Conservation (phyloP, 1,284 basidiomycete species). For the Boletus austroedulis region DNA sequence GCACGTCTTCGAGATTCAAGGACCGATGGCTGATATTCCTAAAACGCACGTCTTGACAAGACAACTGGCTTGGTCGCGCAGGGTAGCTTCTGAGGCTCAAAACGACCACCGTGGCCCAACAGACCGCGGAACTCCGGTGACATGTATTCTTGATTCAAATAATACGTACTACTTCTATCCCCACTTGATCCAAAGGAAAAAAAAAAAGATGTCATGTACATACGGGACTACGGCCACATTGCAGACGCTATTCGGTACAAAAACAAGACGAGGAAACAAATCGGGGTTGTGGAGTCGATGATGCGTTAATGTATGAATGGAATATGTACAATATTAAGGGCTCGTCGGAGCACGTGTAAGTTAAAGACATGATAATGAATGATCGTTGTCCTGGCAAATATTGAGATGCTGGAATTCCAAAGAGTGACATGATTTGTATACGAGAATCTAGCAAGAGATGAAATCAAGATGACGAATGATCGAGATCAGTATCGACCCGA, state of each 20-base stretch:
- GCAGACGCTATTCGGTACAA: conserved; percentile 29
- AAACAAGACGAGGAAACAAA: conserved; percentile 17
- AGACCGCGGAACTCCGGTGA: conserved; percentile 35
- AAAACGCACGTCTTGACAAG: conserved; percentile 12
- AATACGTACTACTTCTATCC: conserved; percentile 24
- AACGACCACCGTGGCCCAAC: not conserved
- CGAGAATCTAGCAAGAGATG: conserved; percentile 37
- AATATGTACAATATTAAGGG: conserved; percentile 41
- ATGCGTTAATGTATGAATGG: conserved; percentile 35
- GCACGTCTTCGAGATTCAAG: conserved; percentile 24
- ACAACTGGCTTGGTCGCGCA: conserved; percentile 7
- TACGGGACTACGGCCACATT: conserved; percentile 27
- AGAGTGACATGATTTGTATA: conserved; percentile 38
- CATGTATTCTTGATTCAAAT: conserved; percentile 6
- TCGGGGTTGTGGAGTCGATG: conserved; percentile 30
- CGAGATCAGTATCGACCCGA: conserved; percentile 46
- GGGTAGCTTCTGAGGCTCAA: conserved; percentile 6
- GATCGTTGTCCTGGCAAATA: conserved; percentile 38
- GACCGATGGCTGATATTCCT: conserved; percentile 11
- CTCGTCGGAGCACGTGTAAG: conserved; percentile 32
- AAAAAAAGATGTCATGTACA: conserved; percentile 28
- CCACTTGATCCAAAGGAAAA: conserved; percentile 14
- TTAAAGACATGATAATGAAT: conserved; percentile 38
- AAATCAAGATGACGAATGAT: conserved; percentile 39
- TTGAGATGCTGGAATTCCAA: conserved; percentile 36